Conservation (phyloP, 495 filamentous ascomycete species). For the Neurospora sp. region DNA sequence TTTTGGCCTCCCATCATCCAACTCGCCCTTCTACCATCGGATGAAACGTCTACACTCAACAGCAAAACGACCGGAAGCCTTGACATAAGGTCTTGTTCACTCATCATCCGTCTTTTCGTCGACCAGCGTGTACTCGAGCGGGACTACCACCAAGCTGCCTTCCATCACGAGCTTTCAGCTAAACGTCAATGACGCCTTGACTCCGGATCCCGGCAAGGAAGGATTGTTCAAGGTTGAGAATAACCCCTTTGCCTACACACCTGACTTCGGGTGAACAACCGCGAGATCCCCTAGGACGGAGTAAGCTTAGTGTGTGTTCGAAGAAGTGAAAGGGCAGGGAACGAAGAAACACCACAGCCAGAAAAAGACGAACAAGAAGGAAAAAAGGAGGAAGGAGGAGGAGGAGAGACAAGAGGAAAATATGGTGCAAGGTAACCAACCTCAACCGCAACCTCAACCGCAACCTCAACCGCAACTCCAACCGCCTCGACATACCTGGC, state of each 20-base stretch:
- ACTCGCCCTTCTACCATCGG: background rate
- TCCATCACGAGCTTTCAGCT: constrained; percentile 10
- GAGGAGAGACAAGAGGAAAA: background rate
- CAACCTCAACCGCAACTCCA: background rate
- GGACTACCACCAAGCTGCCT: background rate
- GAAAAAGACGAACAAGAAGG: background rate
- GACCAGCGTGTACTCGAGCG: background rate
- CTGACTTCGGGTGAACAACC: constrained; percentile 7
- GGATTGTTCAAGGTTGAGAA: constrained; percentile 50
- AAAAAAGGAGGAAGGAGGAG: background rate
- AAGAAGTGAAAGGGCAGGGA: background rate
- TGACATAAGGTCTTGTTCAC: background rate
- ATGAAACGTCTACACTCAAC: background rate
- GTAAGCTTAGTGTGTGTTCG: background rate
- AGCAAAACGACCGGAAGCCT: background rate
- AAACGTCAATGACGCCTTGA: constrained; percentile 44
- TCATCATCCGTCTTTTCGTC: background rate
- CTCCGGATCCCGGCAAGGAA: constrained; percentile 54
- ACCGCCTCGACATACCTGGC: background rate
- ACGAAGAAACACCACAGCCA: background rate
- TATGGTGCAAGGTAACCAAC: background rate
- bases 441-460: too few relatives aligned
- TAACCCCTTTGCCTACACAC: constrained; percentile 59
- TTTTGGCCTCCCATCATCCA: background rate
- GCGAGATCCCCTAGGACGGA: background rate